Conservation (phyloP, 371 early-diverging fungal species). For the Apophysomyces sp. region DNA sequence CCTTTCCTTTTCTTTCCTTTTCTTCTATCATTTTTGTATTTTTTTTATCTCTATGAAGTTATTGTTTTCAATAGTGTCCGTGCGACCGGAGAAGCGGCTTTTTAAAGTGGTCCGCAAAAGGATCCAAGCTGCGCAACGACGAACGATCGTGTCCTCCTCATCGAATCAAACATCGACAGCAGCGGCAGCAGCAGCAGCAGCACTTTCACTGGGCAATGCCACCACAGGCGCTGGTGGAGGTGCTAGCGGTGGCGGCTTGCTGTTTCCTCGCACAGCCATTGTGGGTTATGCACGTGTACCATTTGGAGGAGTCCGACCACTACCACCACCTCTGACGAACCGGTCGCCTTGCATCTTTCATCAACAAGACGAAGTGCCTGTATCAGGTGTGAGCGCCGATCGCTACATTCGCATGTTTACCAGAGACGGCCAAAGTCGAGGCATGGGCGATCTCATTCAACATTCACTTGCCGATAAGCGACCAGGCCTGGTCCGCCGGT, state of each 20-base stretch:
- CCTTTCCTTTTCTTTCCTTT: not conserved
- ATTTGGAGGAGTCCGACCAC: constrained; percentile 3
- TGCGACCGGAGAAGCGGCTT: not conserved
- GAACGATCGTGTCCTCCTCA: not conserved
- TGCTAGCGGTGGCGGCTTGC: constrained; percentile 2
- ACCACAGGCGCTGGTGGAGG: not conserved
- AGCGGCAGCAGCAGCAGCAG: not conserved
- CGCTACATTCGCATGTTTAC: not conserved
- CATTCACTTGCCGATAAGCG: not conserved
- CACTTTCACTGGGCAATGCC: not conserved
- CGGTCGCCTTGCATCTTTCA: not conserved
- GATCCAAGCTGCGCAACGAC: constrained; percentile 1
- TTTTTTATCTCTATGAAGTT: not conserved
- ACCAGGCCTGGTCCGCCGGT: not conserved
- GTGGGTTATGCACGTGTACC: constrained; percentile 17
- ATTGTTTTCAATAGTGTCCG: not conserved
- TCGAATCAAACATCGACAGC: not conserved
- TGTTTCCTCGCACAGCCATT: constrained; percentile 12
- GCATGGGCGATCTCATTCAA: not conserved
- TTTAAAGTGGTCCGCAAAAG: not conserved
- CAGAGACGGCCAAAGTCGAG: not conserved
- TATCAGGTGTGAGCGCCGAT: not conserved
- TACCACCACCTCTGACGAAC: not conserved
- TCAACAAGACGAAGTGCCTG: not conserved
- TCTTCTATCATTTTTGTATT: constrained; percentile 3